Base-by-base conservation (phyloP, 345 rosid species). In the Arabidopsis thaliana region DNA sequence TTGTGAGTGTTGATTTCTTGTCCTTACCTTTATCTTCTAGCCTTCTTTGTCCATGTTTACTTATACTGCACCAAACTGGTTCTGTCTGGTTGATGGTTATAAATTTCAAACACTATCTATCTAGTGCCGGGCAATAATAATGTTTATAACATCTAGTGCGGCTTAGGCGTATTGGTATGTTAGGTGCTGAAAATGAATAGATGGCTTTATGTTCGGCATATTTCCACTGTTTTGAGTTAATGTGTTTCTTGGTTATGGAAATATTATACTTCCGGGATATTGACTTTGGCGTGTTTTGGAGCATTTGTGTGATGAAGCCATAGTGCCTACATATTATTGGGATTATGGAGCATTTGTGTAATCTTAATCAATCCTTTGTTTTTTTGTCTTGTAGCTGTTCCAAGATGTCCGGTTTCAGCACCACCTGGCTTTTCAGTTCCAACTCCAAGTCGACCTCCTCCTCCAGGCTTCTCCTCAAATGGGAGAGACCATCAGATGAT, bases 381-480 rank as follows among this genome's bases (percentile, higher is more conserved):
- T 72, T 6, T 45, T 10, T 80, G 53, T 67, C 30, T 49, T 65
- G 73, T 71, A 78, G 80, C 83, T 74, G 86, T 78, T 80, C 81
- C 93, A 38, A 89, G 97, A 75, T 65, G 83, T 81, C 89, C 83
- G 63, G 70, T 87, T 59, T 83, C 91, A 48, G 97, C 87, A 13
- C 99, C 97, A 8, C 99, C 99, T 64, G 99, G 99, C 77, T 95
- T 95, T 77, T 80, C 93, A 42, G 87, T 76, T 28, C 89, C 89
- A 38, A 89, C 73, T 75, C 85, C 89, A 38, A 89, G 75, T 75
- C 85, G 91, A 80, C 87, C 93, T 57, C 91, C 97, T 34, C 98
- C 99, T 23, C 98, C 97, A 3, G 97, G 97, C 59, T 95, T 95
- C 68, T 79, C 92, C 65, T 82, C 88, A 50, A 86, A 85, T 24